phyloP scores from a whole-genome alignment of 1,284 basidiomycete species.

The Athelia psychrophila region DNA sequence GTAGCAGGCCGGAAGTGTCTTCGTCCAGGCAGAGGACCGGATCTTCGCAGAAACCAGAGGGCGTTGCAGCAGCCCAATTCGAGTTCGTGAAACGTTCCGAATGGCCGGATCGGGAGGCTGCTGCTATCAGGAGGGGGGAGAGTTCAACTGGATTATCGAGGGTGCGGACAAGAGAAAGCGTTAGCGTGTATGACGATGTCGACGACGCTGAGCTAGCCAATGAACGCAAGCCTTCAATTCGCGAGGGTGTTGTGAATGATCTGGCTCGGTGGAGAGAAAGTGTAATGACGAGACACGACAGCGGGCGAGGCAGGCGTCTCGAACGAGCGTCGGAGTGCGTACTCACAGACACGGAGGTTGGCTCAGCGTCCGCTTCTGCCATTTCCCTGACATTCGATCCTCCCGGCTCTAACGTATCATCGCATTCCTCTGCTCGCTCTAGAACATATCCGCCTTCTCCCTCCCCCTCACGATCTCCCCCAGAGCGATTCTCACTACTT shows the following conservation, averaged over 20 bases:
- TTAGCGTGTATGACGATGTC: slow-evolving; percentile 22
- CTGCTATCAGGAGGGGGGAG: slow-evolving; percentile 62
- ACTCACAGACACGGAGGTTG: slow-evolving; percentile 23
- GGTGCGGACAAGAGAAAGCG: slow-evolving; percentile 47
- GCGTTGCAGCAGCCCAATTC: slow-evolving; percentile 64
- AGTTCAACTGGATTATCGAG: slow-evolving; percentile 58
- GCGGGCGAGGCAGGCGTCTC: slow-evolving; percentile 55
- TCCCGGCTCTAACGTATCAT: slow-evolving; percentile 24
- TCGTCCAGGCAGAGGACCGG: slow-evolving; percentile 36
- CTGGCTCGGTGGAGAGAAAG: slow-evolving; percentile 50
- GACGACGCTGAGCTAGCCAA: slow-evolving; percentile 35
- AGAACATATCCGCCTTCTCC: slow-evolving; percentile 48
- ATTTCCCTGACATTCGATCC: slow-evolving; percentile 17
- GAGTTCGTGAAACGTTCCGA: slow-evolving; percentile 80
- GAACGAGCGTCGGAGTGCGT: slow-evolving; percentile 42
- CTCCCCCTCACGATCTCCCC: slow-evolving; percentile 44
- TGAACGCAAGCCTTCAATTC: slow-evolving; percentile 34
- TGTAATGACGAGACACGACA: slow-evolving; percentile 36
- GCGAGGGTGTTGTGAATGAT: slow-evolving; percentile 40
- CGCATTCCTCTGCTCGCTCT: slow-evolving; percentile 33
- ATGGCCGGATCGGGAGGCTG: slow-evolving; percentile 74
- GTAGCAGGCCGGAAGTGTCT: slow-evolving; percentile 25
- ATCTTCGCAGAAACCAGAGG: slow-evolving; percentile 42
- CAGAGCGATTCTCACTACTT: slow-evolving; percentile 32
- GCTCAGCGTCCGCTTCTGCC: slow-evolving; percentile 5